Evolutionary conservation across 2,329 filamentous ascomycete species (phyloP), one percentile per base, ranked within the genome.

Genomic region (Colletotrichum ledebouriae): DNA sequence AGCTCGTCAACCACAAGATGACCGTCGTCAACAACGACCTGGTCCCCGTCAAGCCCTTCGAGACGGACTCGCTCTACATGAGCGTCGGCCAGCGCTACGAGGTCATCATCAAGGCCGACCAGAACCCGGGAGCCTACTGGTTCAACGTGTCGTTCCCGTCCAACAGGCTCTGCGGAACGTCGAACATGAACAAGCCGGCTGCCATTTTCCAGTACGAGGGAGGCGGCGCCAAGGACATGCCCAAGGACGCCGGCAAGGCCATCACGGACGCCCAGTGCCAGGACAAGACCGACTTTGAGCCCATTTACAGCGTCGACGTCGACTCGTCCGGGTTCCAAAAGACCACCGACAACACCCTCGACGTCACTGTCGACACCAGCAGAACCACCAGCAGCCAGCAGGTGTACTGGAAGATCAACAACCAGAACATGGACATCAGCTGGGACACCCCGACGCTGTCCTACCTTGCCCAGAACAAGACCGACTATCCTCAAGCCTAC

Each of bases 1-100:
- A 80, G 73, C 90, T 85, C 74, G 87, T 81, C 79, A 83, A 82
- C 2, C 89, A 92, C 76, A 85, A 78, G 29, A 80, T 92, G 78
- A 90, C 83, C 0, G 87, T 92, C 62, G 88, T 92, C 61, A 83
- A 88, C n/a, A 87, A 86, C 72, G 90, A 92, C 74, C 89, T 90
- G 60, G 86, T 91, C 2, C 82, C 85, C 1, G 79, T 91, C 44
- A 75, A 87, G 70, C 89, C 90, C 0, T 92, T 91, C 74, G 81
- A 85, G 3, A 89, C 89, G 0, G 80, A 86, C 3, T 83, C 88
- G 3, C 80, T 92, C n/a, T 88, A 84, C 6, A 79, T 92, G n/a
- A 87, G 84, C 34, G 82, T 91, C 60, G 85, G 82, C 22, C 88
- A 90, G 73, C 81, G 83, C 42, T 73, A 75, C 55, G 78, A 81